phyloP scores from a whole-genome alignment of 2,329 filamentous ascomycete species.

The Xylariomycetidae sp. region DNA sequence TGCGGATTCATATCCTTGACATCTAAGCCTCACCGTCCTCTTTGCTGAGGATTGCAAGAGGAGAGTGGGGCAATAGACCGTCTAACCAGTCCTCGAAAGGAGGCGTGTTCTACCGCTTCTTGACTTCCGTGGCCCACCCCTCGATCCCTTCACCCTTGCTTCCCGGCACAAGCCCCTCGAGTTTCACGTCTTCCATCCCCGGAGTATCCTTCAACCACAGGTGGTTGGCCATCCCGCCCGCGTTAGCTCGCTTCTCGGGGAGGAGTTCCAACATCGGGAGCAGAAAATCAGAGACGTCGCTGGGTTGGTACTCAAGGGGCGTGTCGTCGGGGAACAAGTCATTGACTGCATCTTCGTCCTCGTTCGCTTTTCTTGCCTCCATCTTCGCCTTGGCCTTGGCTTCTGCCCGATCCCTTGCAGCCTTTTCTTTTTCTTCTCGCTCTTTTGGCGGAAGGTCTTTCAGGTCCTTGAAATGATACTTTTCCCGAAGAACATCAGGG shows the following conservation, averaged over 20 bases:
- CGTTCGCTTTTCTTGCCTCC: slow-evolving; percentile 26
- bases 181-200: slow-evolving; percentile 77
- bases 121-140: slow-evolving; percentile 86
- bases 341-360: slow-evolving; percentile 27
- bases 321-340: slow-evolving; percentile 24
- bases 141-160: slow-evolving; percentile 88
- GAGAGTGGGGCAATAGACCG: too few species aligned
- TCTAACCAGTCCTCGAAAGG: too few species aligned
- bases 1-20: too few species aligned
- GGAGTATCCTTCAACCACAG: slow-evolving; percentile 77
- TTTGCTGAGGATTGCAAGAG: too few species aligned
- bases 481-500: slow-evolving; percentile 87
- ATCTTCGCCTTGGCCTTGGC: slow-evolving; percentile 52
- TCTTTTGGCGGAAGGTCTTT: slow-evolving; percentile 61
- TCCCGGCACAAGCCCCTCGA: slow-evolving; percentile 71
- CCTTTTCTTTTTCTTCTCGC: slow-evolving; percentile 27
- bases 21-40: too few species aligned
- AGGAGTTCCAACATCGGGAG: slow-evolving; percentile 86
- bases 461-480: slow-evolving; percentile 87
- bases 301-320: slow-evolving; percentile 26
- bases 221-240: slow-evolving; percentile 89
- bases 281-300: slow-evolving; percentile 70
- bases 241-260: slow-evolving; percentile 87
- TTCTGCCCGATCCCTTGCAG: slow-evolving; percentile 50
- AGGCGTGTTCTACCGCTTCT: slow-evolving; percentile 67